These are phyloP conservation scores for Kuraishia ogatae DNA, from an alignment of 805 yeast genomes.

Conservation along the genomic window DNA sequence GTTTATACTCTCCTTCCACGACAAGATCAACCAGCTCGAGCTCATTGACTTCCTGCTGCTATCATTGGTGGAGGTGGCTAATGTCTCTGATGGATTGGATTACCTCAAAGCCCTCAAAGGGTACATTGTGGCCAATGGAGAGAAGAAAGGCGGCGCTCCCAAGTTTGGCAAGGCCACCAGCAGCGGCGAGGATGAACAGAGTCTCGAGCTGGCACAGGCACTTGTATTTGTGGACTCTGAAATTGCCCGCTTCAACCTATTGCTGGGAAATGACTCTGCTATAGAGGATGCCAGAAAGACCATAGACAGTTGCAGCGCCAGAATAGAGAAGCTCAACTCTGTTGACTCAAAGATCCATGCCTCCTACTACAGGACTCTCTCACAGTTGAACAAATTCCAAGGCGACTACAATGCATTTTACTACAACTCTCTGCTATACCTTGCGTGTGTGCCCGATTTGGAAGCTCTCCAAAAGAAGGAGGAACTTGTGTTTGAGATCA, in stretches of 20 bases:
- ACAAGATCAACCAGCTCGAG: conserved; percentile 70
- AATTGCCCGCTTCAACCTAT: conserved; percentile 62
- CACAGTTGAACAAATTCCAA: conserved; percentile 65
- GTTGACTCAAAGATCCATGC: conserved; percentile 64
- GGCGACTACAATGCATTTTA: conserved; percentile 79
- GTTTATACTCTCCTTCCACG: conserved; percentile 59
- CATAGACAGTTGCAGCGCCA: conserved; percentile 50
- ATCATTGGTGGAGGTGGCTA: conserved; percentile 35
- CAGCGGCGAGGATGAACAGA: conserved; percentile 20
- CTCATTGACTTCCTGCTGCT: conserved; percentile 65
- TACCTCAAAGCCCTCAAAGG: conserved; percentile 34
- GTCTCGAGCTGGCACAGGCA: conserved; percentile 37
- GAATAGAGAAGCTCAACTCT: conserved; percentile 48
- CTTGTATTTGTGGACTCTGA: conserved; percentile 54
- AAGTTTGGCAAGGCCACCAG: conserved; percentile 8
- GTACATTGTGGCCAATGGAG: conserved; percentile 33
- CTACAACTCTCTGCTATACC: conserved; percentile 68
- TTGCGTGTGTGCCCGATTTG: conserved; percentile 56
- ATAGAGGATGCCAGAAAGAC: conserved; percentile 56
- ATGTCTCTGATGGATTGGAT: conserved; percentile 38
- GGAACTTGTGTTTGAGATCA: conserved; percentile 57
- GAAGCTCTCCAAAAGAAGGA: conserved; percentile 29
- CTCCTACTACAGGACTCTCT: conserved; percentile 72
- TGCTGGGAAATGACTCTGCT: conserved; percentile 27
- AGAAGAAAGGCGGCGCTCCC: conserved; percentile 16